phyloP scores from a whole-genome alignment of 495 filamentous ascomycete genomes.

The Stereocaulon alpinum region DNA sequence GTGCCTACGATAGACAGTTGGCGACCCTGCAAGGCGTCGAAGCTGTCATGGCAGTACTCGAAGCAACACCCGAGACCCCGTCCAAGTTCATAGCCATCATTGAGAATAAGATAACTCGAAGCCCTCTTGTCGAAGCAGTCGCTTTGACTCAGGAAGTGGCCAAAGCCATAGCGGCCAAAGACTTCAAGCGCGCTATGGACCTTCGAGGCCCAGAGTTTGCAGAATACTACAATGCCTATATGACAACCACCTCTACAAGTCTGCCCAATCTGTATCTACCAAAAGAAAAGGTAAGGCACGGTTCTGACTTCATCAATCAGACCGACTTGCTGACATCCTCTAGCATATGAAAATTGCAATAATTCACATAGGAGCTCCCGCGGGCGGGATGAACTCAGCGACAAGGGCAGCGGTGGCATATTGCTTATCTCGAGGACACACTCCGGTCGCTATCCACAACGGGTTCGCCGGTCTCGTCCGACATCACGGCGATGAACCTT shows the following conservation, averaged over 20 bases:
- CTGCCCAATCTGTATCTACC: conserved; percentile 54
- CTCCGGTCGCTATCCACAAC: conserved; percentile 85
- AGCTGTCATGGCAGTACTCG: conserved; percentile 91
- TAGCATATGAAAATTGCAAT: conserved; percentile 89
- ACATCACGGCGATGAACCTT: conserved; percentile 72
- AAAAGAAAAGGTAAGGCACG: conserved; percentile 52
- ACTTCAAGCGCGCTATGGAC: conserved; percentile 77
- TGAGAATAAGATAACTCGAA: conserved; percentile 94
- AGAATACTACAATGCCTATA: conserved; percentile 82
- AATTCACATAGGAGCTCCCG: conserved; percentile 88
- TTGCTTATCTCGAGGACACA: conserved; percentile 87
- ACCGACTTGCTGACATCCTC: neutral
- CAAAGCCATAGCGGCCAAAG: conserved; percentile 63
- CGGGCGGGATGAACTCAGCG: conserved; percentile 98
- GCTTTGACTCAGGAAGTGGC: conserved; percentile 73
- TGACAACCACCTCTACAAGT: conserved; percentile 71
- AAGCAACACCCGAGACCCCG: conserved; percentile 78
- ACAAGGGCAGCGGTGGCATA: conserved; percentile 94
- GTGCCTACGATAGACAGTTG: conserved; percentile 90
- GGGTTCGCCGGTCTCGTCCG: conserved; percentile 91
- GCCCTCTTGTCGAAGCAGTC: conserved; percentile 81
- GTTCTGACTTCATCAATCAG: neutral
- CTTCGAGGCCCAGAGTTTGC: conserved; percentile 88
- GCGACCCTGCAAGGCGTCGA: conserved; percentile 92
- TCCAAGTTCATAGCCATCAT: conserved; percentile 90